Conservation (phyloP, 257 asterid genomes). For the Fraxinus cuspidata region DNA sequence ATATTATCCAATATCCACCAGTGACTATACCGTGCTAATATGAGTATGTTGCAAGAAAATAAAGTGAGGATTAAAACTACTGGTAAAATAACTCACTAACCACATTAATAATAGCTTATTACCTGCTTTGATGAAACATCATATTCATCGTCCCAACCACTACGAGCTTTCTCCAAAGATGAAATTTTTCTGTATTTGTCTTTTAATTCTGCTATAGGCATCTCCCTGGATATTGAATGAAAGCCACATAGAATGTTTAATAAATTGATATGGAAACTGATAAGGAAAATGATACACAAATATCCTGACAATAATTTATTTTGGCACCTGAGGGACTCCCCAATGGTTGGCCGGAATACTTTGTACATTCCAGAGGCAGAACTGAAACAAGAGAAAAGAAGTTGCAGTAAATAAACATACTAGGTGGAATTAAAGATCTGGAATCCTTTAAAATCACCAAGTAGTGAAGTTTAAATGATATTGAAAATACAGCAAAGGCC, state of each 20-base stretch:
- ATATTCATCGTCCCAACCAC: slow-evolving; percentile 89
- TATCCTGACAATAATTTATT: slow-evolving; percentile 21
- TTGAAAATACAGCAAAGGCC: background rate
- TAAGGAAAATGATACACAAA: slow-evolving; percentile 23
- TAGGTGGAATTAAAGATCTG: background rate
- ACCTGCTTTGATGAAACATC: slow-evolving; percentile 90
- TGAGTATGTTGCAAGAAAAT: background rate
- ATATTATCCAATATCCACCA: background rate
- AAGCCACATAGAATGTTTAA: background rate
- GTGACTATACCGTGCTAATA: background rate
- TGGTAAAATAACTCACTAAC: background rate
- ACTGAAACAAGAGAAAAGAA: slow-evolving; percentile 49
- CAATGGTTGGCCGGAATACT: slow-evolving; percentile 85
- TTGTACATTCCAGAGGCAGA: slow-evolving; percentile 72
- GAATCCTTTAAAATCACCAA: background rate
- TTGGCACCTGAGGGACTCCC: slow-evolving; percentile 88
- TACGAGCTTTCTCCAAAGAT: slow-evolving; percentile 63
- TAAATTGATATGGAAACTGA: slow-evolving; percentile 23
- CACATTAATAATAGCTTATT: background rate
- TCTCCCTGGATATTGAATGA: slow-evolving; percentile 69
- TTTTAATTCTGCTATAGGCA: slow-evolving; percentile 78
- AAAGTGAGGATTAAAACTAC: background rate
- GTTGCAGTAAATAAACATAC: slow-evolving; percentile 16
- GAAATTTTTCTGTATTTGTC: slow-evolving; percentile 82
- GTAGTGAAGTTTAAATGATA: background rate